Evolutionary conservation across 2,329 filamentous ascomycete species (phyloP).

Genomic region (Cladosporium halotolerans): DNA sequence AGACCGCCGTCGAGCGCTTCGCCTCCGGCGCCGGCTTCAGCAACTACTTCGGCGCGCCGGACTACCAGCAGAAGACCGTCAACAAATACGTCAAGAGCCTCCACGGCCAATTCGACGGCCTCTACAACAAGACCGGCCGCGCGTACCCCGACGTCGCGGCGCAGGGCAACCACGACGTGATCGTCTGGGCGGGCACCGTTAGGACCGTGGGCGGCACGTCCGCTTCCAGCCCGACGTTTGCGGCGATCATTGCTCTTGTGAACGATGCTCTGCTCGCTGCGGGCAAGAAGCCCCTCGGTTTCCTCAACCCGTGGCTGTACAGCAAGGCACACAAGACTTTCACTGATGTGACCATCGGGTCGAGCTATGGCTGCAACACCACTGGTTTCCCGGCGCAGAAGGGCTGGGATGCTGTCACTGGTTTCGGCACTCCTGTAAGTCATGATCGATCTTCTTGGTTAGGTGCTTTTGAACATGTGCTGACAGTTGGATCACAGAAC

Average conservation of each 20-base stretch:
- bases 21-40: constrained; percentile 42
- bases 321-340: constrained; percentile 41
- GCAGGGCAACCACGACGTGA: constrained; percentile 41
- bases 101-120: constrained; percentile 34
- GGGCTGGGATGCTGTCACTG: constrained; percentile 31
- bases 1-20: constrained; percentile 45
- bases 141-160: constrained; percentile 44
- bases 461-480: background rate
- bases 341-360: constrained; percentile 42
- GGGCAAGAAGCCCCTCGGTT: constrained; percentile 48
- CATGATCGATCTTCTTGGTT: background rate
- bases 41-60: constrained; percentile 39
- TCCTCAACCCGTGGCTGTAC: constrained; percentile 57
- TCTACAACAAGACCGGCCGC: constrained; percentile 41
- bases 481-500: constrained; percentile 12
- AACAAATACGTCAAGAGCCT: constrained; percentile 37
- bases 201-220: constrained; percentile 41
- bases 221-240: constrained; percentile 54
- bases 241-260: constrained; percentile 54
- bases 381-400: constrained; percentile 26
- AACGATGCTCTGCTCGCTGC: constrained; percentile 55
- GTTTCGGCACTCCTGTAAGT: constrained; percentile 25
- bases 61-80: constrained; percentile 40
- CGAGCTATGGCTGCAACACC: constrained; percentile 21
- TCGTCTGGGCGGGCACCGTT: constrained; percentile 36